A percentile compares a stretch with the other conserved stretches of the same genome.
phyloP scores from a whole-genome alignment of 2,329 filamentous ascomycete species.

The Akanthomyces muscarius region DNA sequence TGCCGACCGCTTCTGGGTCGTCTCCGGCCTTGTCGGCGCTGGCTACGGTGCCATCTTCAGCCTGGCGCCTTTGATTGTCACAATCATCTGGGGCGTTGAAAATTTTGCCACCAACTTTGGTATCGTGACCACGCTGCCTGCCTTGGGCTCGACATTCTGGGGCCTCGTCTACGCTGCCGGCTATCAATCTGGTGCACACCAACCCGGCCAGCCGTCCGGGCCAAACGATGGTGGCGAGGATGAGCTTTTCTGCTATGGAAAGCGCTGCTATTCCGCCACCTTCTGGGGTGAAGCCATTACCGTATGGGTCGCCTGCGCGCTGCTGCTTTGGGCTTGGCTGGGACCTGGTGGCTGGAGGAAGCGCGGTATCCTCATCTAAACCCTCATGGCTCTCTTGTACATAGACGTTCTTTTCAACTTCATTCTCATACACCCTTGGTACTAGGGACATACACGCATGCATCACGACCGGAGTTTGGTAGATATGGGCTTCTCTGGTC shows the following conservation, averaged over 20 bases:
- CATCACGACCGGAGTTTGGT: constrained; percentile 11
- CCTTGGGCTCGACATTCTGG: constrained; percentile 84
- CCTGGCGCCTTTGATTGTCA: constrained; percentile 85
- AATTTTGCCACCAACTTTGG: constrained; percentile 99
- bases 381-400: neutral
- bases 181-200: constrained; percentile 64
- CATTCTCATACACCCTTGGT: neutral
- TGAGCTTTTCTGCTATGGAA: constrained; percentile 72
- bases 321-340: constrained; percentile 79
- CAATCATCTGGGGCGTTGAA: constrained; percentile 97
- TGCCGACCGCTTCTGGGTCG: constrained; percentile 75
- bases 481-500: neutral
- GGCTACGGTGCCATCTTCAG: constrained; percentile 92
- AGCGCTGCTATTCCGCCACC: constrained; percentile 71
- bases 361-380: constrained; percentile 64
- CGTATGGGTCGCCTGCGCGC: constrained; percentile 69
- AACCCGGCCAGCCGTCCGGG: constrained; percentile 28
- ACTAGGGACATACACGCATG: neutral
- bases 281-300: constrained; percentile 85
- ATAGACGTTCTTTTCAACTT: neutral
- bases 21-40: constrained; percentile 78
- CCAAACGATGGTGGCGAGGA: constrained; percentile 32
- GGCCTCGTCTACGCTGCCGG: constrained; percentile 80
- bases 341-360: constrained; percentile 70
- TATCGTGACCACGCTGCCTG: constrained; percentile 87